Conservation (phyloP, 2,329 filamentous ascomycete species). For the Talaromyces piceae region DNA sequence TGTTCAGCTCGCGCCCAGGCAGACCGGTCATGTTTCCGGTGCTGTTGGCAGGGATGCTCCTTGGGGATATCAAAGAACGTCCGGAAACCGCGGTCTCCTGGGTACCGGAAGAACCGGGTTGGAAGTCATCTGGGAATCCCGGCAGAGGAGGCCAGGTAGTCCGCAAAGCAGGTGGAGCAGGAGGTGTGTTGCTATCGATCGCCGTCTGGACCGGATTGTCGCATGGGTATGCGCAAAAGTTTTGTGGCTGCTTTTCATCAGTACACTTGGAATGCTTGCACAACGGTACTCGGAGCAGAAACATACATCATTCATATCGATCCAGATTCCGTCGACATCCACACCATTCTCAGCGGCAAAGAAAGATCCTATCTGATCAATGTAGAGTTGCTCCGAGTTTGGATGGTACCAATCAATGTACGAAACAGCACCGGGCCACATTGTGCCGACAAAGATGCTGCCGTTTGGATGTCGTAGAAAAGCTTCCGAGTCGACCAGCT, state of each 20-base stretch:
- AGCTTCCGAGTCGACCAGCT: conserved; percentile 50
- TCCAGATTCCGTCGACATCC: conserved; percentile 72
- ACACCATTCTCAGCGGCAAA: conserved; percentile 59
- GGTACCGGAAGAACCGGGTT: conserved; percentile 39
- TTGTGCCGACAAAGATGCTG: conserved; percentile 52
- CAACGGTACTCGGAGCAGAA: too few relatives aligned
- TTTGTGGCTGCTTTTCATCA: conserved; percentile 28
- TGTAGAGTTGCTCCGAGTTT: conserved; percentile 61
- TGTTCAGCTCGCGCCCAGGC: conserved; percentile 55
- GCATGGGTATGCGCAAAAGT: conserved; percentile 52
- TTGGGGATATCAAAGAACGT: not conserved
- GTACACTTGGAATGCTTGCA: not conserved
- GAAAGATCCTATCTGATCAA: conserved; percentile 57
- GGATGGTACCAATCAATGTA: conserved; percentile 72
- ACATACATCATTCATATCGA: conserved; percentile 57
- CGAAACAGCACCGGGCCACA: conserved; percentile 68
- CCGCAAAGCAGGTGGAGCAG: conserved; percentile 55
- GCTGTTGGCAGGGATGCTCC: not conserved
- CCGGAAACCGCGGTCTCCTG: not conserved
- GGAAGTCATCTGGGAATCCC: conserved; percentile 62
- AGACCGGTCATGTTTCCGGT: conserved; percentile 40
- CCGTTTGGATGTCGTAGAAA: conserved; percentile 51
- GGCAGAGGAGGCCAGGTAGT: conserved; percentile 60
- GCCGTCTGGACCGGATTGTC: conserved; percentile 46
- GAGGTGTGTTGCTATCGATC: conserved; percentile 41